Percentiles rank a stretch among this genome's conserved stretches.
Evolutionary conservation across 1,284 basidiomycete species (phyloP).

Genomic region (Puccinia polysora): DNA sequence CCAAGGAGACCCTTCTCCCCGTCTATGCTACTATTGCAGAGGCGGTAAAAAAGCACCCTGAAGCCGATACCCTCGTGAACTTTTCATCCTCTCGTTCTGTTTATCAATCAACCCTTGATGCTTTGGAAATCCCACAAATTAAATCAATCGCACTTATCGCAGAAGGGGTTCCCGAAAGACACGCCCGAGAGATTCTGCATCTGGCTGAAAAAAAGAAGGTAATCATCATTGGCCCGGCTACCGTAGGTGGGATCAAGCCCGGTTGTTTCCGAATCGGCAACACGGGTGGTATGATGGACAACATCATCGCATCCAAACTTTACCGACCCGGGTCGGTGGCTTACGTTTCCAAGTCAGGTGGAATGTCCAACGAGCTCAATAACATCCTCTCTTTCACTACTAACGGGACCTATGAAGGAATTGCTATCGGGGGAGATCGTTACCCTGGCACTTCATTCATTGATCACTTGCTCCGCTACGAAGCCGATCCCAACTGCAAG

Average conservation of each 20-base stretch:
- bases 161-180: slow-evolving; percentile 96
- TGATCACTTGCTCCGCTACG: slow-evolving; percentile 95
- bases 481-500: slow-evolving; percentile 95
- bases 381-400: slow-evolving; percentile 97
- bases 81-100: slow-evolving; percentile 93
- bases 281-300: slow-evolving; percentile 99
- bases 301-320: slow-evolving; percentile 96
- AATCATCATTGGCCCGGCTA: slow-evolving; percentile 95
- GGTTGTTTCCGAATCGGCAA: slow-evolving; percentile 99
- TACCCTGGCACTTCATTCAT: slow-evolving; percentile 99
- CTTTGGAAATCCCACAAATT: slow-evolving; percentile 66
- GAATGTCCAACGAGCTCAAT: slow-evolving; percentile 99
- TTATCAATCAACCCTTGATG: slow-evolving; percentile 89
- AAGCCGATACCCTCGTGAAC: slow-evolving; percentile 97
- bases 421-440: slow-evolving; percentile 98
- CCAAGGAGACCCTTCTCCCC: slow-evolving; percentile 94
- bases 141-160: slow-evolving; percentile 89
- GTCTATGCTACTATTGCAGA: slow-evolving; percentile 92
- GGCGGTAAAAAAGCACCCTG: slow-evolving; percentile 89
- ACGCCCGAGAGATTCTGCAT: slow-evolving; percentile 92
- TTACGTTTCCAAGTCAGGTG: slow-evolving; percentile 98
- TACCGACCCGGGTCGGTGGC: slow-evolving; percentile 96
- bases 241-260: slow-evolving; percentile 98
- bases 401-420: slow-evolving; percentile 99
- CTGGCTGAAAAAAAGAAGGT: slow-evolving; percentile 78